A percentile compares a stretch with the other conserved stretches of the same genome.
Conservation (phyloP, 1,284 basidiomycete genomes). For the Apiotrichum akiyoshidainum region DNA sequence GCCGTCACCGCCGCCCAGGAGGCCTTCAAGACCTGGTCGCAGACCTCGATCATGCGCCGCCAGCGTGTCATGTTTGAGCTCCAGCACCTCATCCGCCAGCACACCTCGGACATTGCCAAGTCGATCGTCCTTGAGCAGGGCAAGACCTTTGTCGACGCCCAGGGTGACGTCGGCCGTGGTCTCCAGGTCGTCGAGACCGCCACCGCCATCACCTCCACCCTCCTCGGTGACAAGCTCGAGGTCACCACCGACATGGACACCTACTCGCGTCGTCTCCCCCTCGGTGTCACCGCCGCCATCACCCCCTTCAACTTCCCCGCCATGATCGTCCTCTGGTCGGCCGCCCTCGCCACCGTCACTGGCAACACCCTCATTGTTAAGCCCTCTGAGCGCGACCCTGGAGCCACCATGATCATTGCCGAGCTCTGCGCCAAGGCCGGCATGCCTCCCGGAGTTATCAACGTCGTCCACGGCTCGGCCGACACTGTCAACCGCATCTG, state of each 20-base stretch:
- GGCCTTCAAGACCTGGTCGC: constrained; percentile 87
- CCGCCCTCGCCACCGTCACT: constrained; percentile 59
- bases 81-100: constrained; percentile 72
- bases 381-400: constrained; percentile 93
- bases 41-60: constrained; percentile 76
- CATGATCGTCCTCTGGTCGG: constrained; percentile 90
- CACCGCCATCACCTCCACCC: constrained; percentile 72
- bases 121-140: constrained; percentile 82
- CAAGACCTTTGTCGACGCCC: constrained; percentile 85
- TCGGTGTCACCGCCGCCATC: constrained; percentile 65
- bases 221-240: constrained; percentile 89
- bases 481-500: constrained; percentile 92
- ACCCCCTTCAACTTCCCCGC: constrained; percentile 89
- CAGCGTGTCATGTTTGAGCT: constrained; percentile 90
- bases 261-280: constrained; percentile 49
- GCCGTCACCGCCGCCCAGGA: constrained; percentile 83
- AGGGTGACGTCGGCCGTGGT: constrained; percentile 89
- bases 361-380: constrained; percentile 92
- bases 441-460: constrained; percentile 69
- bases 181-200: constrained; percentile 85
- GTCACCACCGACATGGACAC: constrained; percentile 98
- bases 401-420: constrained; percentile 95
- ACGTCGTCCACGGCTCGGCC: constrained; percentile 84
- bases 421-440: constrained; percentile 85
- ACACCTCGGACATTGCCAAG: constrained; percentile 58